These are phyloP conservation scores for Ascosphaera aggregata DNA, from an alignment of 2,329 filamentous ascomycete species.

Conservation along the genomic window DNA sequence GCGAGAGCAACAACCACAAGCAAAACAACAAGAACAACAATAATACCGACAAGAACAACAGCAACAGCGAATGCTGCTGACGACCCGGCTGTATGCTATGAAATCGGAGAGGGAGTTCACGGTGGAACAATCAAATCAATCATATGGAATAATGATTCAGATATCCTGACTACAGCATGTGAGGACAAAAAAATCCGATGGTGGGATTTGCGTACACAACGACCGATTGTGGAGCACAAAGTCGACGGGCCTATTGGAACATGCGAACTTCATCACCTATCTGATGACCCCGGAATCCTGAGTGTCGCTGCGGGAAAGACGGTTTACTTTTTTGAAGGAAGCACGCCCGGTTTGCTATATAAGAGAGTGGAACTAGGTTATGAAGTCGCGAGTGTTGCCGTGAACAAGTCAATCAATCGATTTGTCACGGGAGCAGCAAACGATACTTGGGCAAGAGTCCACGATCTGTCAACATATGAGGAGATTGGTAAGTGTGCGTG, in stretches of 20 bases:
- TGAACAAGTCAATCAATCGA: constrained; percentile 59
- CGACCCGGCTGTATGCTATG: constrained; percentile 45
- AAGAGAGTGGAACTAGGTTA: constrained; percentile 63
- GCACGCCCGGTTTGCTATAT: constrained; percentile 41
- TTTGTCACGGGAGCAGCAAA: constrained; percentile 78
- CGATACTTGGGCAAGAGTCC: constrained; percentile 92
- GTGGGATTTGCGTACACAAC: constrained; percentile 67
- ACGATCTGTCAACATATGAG: constrained; percentile 61
- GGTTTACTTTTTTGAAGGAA: constrained; percentile 75
- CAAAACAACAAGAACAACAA: too few species aligned
- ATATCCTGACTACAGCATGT: constrained; percentile 71
- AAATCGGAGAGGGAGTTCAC: constrained; percentile 71
- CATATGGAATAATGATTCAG: constrained; percentile 76
- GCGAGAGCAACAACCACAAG: too few species aligned
- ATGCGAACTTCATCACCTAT: constrained; percentile 62
- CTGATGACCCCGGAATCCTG: constrained; percentile 47
- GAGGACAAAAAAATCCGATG: constrained; percentile 81
- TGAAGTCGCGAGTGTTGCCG: constrained; percentile 71
- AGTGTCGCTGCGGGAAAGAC: constrained; percentile 87
- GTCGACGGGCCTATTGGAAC: constrained; percentile 75
- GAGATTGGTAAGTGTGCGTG: constrained; percentile 40
- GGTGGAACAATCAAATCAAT: constrained; percentile 85
- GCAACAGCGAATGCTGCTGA: constrained; percentile 17
- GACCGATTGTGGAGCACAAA: constrained; percentile 50
- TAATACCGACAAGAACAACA: too few species aligned